Percentiles rank a stretch among this genome's conserved stretches.
These are phyloP conservation scores for Curvularia eragrostidis DNA, from an alignment of 2,329 filamentous ascomycete genomes.

Conservation along the genomic window DNA sequence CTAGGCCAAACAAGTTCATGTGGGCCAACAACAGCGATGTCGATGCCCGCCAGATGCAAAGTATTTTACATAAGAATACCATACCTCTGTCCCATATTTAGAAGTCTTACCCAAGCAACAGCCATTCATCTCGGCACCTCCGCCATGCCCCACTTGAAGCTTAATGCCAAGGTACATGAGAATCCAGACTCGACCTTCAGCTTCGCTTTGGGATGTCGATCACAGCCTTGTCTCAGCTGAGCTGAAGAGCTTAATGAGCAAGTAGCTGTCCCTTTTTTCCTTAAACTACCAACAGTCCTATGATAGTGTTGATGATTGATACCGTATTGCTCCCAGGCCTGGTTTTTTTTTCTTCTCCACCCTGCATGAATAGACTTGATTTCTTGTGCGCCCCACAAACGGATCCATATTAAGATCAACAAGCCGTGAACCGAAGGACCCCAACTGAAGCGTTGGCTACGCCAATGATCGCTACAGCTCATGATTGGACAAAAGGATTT, in stretches of 20 bases:
- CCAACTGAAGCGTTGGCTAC: neutral
- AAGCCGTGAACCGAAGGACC: neutral
- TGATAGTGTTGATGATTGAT: neutral
- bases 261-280: neutral
- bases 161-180: neutral
- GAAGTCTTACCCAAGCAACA: neutral
- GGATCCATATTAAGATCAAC: neutral
- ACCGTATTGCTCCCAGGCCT: neutral
- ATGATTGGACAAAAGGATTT: slow-evolving; percentile 19
- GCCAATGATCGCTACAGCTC: slow-evolving; percentile 10
- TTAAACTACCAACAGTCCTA: neutral
- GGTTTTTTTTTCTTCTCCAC: neutral
- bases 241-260: neutral
- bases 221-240: neutral
- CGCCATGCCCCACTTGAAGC: neutral
- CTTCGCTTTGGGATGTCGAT: neutral
- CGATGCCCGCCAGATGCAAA: neutral
- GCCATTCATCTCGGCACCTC: neutral
- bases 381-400: neutral
- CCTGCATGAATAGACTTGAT: neutral
- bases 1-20: neutral
- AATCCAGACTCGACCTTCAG: neutral
- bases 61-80: neutral
- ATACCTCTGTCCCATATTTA: neutral
- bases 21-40: neutral